Evolutionary conservation across 2,329 filamentous ascomycete genomes (phyloP).

Genomic region (Talaromyces verruculosus): DNA sequence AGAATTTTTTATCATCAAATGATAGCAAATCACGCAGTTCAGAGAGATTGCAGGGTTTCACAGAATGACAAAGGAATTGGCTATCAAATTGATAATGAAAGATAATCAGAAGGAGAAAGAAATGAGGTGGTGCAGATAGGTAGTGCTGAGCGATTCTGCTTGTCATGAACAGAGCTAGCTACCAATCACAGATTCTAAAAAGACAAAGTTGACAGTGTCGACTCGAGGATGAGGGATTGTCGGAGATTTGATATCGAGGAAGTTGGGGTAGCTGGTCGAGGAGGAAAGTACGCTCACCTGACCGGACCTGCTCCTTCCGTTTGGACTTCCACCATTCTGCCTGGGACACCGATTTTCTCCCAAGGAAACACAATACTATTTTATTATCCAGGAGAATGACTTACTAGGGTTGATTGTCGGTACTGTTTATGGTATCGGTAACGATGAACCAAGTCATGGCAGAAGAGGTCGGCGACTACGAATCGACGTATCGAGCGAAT

Average conservation of each 20-base stretch:
- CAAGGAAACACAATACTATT: background rate
- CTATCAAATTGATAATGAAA: background rate
- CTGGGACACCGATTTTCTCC: background rate
- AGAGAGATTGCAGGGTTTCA: constrained; percentile 5
- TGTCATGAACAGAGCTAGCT: background rate
- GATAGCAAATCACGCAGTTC: background rate
- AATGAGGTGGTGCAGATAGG: background rate
- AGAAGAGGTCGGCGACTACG: background rate
- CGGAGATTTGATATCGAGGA: background rate
- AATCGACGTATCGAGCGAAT: background rate
- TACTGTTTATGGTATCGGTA: too few relatives aligned
- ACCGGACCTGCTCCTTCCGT: background rate
- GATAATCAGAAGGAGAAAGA: background rate
- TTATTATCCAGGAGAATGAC: background rate
- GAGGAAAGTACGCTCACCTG: background rate
- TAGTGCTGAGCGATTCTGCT: background rate
- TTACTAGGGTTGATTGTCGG: background rate
- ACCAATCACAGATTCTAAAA: background rate
- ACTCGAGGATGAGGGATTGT: background rate
- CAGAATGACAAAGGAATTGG: background rate
- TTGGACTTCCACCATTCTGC: background rate
- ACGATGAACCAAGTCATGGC: background rate
- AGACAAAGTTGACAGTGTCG: background rate
- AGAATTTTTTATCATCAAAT: background rate
- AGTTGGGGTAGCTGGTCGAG: background rate